Conservation (phyloP, 2,329 filamentous ascomycete species). For the Apiospora hydei region DNA sequence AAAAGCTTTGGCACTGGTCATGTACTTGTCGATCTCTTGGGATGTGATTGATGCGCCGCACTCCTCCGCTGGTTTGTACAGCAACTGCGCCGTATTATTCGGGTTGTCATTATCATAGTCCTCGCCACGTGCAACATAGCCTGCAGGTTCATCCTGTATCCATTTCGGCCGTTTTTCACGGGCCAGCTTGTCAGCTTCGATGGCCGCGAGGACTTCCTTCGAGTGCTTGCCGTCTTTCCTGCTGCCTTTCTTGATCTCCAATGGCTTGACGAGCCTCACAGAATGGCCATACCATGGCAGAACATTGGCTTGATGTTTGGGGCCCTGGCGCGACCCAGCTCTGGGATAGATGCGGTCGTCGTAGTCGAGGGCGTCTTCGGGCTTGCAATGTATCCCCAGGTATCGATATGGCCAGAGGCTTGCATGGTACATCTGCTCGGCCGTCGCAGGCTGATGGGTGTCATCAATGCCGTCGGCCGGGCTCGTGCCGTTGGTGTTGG, state of each 20-base stretch:
- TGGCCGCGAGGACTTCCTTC: constrained; percentile 79
- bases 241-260: constrained; percentile 82
- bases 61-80: constrained; percentile 78
- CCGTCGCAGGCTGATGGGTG: constrained; percentile 67
- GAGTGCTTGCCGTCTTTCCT: constrained; percentile 80
- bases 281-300: constrained; percentile 84
- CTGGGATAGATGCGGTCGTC: constrained; percentile 97
- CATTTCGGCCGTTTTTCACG: constrained; percentile 88
- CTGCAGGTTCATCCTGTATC: constrained; percentile 89
- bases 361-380: constrained; percentile 94
- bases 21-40: constrained; percentile 76
- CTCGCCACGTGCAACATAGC: constrained; percentile 85
- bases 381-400: constrained; percentile 91
- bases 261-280: constrained; percentile 88
- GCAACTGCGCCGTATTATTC: constrained; percentile 74
- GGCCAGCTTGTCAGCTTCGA: constrained; percentile 82
- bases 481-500: constrained; percentile 68
- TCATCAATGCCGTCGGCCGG: constrained; percentile 67
- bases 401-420: constrained; percentile 97
- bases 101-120: constrained; percentile 76
- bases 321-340: constrained; percentile 89
- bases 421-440: constrained; percentile 89
- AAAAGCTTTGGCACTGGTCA: constrained; percentile 71
- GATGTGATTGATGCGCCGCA: constrained; percentile 55
- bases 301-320: constrained; percentile 89